These are phyloP conservation scores for Cucurbita argyrosperma DNA, from an alignment of 306 rosid species.

Conservation along the genomic window DNA sequence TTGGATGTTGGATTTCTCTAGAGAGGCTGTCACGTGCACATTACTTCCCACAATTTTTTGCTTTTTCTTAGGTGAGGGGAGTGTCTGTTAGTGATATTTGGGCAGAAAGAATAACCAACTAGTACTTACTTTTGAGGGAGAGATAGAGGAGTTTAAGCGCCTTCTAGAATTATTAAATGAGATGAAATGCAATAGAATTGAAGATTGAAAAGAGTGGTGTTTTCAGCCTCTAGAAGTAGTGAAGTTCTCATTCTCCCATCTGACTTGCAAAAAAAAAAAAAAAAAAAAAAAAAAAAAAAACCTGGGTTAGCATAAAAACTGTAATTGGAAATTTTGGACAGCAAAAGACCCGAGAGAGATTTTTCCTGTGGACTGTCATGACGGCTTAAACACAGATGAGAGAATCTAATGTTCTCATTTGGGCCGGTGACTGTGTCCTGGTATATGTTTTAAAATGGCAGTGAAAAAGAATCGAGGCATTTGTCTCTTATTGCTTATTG, in stretches of 20 bases:
- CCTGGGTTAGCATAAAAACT: background rate
- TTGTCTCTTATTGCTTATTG: background rate
- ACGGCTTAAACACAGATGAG: background rate
- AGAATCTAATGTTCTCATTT: background rate
- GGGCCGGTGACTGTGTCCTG: background rate
- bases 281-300: too few species aligned
- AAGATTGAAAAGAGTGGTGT: background rate
- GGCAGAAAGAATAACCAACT: background rate
- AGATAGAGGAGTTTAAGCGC: background rate
- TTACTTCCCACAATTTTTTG: background rate
- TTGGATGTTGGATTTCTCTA: background rate
- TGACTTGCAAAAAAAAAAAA: too few species aligned
- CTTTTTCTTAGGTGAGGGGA: background rate
- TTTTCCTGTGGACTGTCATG: background rate
- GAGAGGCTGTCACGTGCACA: background rate
- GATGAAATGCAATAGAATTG: background rate
- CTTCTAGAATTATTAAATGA: background rate
- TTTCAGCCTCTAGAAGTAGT: background rate
- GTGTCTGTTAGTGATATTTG: background rate
- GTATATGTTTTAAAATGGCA: background rate
- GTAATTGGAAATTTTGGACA: background rate
- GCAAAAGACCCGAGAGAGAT: background rate
- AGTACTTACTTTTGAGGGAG: too few species aligned
- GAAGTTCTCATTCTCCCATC: background rate
- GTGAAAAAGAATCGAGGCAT: background rate